phyloP scores from a whole-genome alignment of 2,329 filamentous ascomycete species.

The Paraphoma sp. region DNA sequence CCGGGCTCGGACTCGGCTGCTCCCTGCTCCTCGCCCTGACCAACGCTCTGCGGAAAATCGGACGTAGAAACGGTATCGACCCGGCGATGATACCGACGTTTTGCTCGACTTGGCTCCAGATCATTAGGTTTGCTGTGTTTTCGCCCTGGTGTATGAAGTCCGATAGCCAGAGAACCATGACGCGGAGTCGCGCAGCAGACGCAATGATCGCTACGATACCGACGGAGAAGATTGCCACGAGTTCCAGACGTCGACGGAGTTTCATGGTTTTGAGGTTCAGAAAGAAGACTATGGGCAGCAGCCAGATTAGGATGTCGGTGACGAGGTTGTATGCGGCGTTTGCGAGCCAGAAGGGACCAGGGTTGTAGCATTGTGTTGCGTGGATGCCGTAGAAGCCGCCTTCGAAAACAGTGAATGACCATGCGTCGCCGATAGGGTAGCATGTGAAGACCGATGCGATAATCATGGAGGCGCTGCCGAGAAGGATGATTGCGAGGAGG shows the following conservation, averaged over 20 bases:
- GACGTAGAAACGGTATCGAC: slow-evolving; percentile 42
- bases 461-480: slow-evolving; percentile 33
- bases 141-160: slow-evolving; percentile 16
- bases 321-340: slow-evolving; percentile 51
- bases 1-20: slow-evolving; percentile 20
- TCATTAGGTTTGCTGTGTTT: slow-evolving; percentile 27
- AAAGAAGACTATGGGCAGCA: slow-evolving; percentile 54
- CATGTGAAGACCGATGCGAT: slow-evolving; percentile 36
- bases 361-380: slow-evolving; percentile 31
- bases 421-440: slow-evolving; percentile 34
- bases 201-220: slow-evolving; percentile 40
- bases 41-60: slow-evolving; percentile 25
- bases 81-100: slow-evolving; percentile 39
- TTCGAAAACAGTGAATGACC: slow-evolving; percentile 30
- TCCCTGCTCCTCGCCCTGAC: slow-evolving; percentile 8
- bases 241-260: slow-evolving; percentile 55
- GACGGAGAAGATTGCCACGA: slow-evolving; percentile 48
- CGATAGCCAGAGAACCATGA: slow-evolving; percentile 36
- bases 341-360: slow-evolving; percentile 33
- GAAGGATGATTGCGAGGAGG: slow-evolving; percentile 29
- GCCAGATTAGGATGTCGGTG: slow-evolving; percentile 52
- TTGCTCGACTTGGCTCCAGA: slow-evolving; percentile 43
- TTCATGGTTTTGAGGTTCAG: slow-evolving; percentile 54
- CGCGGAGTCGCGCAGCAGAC: slow-evolving; percentile 35
- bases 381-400: slow-evolving; percentile 18